These are phyloP conservation scores for Pythium rhizo-oryzae DNA, from an alignment of 352 stramenopile species.

Conservation along the genomic window DNA sequence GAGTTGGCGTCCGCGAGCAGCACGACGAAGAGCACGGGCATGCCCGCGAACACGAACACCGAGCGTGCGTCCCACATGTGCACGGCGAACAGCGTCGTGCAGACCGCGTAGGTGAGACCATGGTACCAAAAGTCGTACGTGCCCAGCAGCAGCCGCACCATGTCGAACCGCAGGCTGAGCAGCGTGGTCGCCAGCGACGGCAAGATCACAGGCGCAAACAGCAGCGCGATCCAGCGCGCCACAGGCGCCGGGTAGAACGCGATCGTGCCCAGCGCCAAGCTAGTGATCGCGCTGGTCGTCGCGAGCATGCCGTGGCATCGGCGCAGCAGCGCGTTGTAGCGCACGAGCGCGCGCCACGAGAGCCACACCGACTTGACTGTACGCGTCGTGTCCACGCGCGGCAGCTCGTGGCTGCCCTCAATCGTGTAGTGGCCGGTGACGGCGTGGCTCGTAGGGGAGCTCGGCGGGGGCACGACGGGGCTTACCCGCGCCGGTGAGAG, in stretches of 20 bases:
- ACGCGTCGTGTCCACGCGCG: background rate
- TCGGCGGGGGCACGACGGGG: no score
- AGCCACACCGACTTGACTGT: conserved; percentile 18
- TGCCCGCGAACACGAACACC: background rate
- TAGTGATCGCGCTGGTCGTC: background rate
- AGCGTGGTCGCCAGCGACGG: background rate
- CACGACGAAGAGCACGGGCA: background rate
- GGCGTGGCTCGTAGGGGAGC: background rate
- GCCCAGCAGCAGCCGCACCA: conserved; percentile 8
- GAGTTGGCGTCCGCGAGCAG: conserved; percentile 17
- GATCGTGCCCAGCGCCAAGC: background rate
- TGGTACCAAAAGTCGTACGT: conserved; percentile 27
- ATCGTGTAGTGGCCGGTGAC: conserved; percentile 4
- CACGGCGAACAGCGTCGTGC: background rate
- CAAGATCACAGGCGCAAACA: background rate
- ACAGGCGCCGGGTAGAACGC: conserved; percentile 2
- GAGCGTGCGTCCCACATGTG: conserved; percentile 2
- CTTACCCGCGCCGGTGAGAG: no score
- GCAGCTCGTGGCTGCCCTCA: conserved; percentile 3
- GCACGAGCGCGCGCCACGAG: background rate
- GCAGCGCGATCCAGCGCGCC: background rate
- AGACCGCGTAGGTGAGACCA: background rate
- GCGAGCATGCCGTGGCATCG: background rate
- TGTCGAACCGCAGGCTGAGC: conserved; percentile 16
- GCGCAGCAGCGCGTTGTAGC: conserved; percentile 3